phyloP scores from a whole-genome alignment of 1,284 basidiomycete species.

The Rhodotorula sp. region DNA sequence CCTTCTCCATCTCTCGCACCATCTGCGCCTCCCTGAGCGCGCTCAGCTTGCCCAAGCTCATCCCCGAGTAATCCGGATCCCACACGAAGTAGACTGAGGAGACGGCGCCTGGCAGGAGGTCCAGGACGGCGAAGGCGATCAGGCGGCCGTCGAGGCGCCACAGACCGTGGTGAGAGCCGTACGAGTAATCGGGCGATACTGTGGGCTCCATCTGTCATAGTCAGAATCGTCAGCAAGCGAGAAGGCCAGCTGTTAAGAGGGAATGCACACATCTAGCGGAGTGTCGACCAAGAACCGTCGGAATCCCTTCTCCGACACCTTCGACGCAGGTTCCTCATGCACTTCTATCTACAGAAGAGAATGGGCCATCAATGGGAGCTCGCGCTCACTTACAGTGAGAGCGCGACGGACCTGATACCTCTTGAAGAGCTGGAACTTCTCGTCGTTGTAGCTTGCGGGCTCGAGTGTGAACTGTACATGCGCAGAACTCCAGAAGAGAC shows the following conservation, averaged over 20 bases:
- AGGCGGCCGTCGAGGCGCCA: constrained; percentile 78
- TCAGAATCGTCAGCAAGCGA: not conserved
- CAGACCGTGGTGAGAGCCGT: constrained; percentile 51
- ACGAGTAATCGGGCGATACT: constrained; percentile 21
- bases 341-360: constrained; percentile 60
- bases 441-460: constrained; percentile 64
- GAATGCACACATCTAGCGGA: constrained; percentile 62
- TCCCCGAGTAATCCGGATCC: constrained; percentile 69
- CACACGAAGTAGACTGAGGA: constrained; percentile 97
- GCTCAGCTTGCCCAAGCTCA: constrained; percentile 84
- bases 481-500: not conserved
- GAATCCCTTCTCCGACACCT: constrained; percentile 61
- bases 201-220: constrained; percentile 23
- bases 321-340: constrained; percentile 62
- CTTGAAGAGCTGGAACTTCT: constrained; percentile 75
- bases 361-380: not conserved
- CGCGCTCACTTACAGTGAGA: no score
- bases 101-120: constrained; percentile 84
- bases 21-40: constrained; percentile 75
- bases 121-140: constrained; percentile 84
- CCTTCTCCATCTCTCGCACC: constrained; percentile 66
- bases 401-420: constrained; percentile 35
- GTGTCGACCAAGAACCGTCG: constrained; percentile 73
- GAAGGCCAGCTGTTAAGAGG: not conserved
- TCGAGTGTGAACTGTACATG: constrained; percentile 25